These are phyloP conservation scores for Ogataea glucozyma DNA, from an alignment of 805 yeast genomes.

Conservation along the genomic window DNA sequence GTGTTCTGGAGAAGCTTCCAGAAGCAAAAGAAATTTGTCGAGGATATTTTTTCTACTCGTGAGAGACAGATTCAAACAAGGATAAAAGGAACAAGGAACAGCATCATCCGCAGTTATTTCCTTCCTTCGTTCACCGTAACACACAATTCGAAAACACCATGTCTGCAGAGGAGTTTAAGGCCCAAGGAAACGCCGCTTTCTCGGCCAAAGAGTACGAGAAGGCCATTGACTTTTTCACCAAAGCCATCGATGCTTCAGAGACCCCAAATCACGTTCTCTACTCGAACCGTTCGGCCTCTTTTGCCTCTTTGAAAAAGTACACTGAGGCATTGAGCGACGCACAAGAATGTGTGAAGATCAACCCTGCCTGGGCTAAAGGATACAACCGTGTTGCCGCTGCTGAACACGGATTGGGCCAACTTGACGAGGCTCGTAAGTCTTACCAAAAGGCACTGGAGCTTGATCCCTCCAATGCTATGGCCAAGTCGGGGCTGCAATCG, in stretches of 20 bases:
- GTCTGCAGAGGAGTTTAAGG: slow-evolving; percentile 78
- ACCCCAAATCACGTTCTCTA: slow-evolving; percentile 88
- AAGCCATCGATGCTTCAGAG: slow-evolving; percentile 83
- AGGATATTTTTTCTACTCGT: slow-evolving; percentile 6
- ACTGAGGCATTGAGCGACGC: slow-evolving; percentile 82
- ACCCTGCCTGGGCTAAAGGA: slow-evolving; percentile 93
- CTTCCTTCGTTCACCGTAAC: background rate
- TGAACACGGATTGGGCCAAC: slow-evolving; percentile 77
- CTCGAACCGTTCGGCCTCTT: slow-evolving; percentile 92
- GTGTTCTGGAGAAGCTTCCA: slow-evolving; percentile 14
- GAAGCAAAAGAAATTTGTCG: slow-evolving; percentile 9
- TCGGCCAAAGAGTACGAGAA: slow-evolving; percentile 78
- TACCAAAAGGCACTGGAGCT: slow-evolving; percentile 79
- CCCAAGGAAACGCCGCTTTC: slow-evolving; percentile 92
- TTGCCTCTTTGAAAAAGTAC: slow-evolving; percentile 77
- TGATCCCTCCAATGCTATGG: slow-evolving; percentile 82
- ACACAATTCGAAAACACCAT: slow-evolving; percentile 25
- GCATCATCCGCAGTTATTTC: background rate
- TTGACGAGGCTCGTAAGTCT: slow-evolving; percentile 69
- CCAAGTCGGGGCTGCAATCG: slow-evolving; percentile 74
- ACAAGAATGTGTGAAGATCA: slow-evolving; percentile 74
- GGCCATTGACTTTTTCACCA: slow-evolving; percentile 78
- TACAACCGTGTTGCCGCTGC: slow-evolving; percentile 94
- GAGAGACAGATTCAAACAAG: background rate
- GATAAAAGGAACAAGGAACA: slow-evolving; percentile 1